These are phyloP conservation scores for Colletotrichum noveboracense DNA, from an alignment of 2,329 filamentous ascomycete species.

Conservation along the genomic window DNA sequence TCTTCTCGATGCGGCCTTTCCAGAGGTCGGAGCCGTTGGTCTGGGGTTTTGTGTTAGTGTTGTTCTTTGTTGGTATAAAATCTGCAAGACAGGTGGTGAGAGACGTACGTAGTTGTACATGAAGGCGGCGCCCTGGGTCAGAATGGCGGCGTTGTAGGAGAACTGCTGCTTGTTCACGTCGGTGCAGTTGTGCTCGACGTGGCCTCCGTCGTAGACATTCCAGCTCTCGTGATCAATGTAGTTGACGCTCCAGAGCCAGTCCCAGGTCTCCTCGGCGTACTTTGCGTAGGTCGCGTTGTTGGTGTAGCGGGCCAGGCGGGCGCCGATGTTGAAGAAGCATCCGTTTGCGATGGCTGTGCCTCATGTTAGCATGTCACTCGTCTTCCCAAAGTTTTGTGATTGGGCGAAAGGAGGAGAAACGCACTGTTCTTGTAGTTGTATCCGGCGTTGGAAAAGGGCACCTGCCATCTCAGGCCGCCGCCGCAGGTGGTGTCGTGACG, in stretches of 20 bases:
- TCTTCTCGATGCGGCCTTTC: slow-evolving; percentile 58
- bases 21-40: slow-evolving; percentile 60
- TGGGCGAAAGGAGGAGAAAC: neutral
- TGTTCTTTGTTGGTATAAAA: too few species aligned
- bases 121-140: slow-evolving; percentile 67
- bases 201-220: slow-evolving; percentile 69
- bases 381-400: neutral
- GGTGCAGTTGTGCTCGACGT: slow-evolving; percentile 63
- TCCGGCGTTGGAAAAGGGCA: slow-evolving; percentile 74
- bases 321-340: slow-evolving; percentile 68
- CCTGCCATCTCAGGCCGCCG: slow-evolving; percentile 80
- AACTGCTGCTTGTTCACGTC: slow-evolving; percentile 67
- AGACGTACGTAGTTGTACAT: slow-evolving; percentile 68
- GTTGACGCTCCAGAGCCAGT: slow-evolving; percentile 61
- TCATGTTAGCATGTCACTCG: neutral
- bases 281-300: slow-evolving; percentile 68
- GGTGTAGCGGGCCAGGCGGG: slow-evolving; percentile 76
- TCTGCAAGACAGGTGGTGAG: neutral
- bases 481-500: slow-evolving; percentile 70
- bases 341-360: slow-evolving; percentile 62
- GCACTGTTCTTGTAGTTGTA: slow-evolving; percentile 76
- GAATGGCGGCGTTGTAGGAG: slow-evolving; percentile 69
- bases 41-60: slow-evolving; percentile 32
- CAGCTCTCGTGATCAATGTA: slow-evolving; percentile 66
- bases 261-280: slow-evolving; percentile 65